Evolutionary conservation across 2,329 filamentous ascomycete species (phyloP).

Genomic region (Paraphaeosphaeria minitans): DNA sequence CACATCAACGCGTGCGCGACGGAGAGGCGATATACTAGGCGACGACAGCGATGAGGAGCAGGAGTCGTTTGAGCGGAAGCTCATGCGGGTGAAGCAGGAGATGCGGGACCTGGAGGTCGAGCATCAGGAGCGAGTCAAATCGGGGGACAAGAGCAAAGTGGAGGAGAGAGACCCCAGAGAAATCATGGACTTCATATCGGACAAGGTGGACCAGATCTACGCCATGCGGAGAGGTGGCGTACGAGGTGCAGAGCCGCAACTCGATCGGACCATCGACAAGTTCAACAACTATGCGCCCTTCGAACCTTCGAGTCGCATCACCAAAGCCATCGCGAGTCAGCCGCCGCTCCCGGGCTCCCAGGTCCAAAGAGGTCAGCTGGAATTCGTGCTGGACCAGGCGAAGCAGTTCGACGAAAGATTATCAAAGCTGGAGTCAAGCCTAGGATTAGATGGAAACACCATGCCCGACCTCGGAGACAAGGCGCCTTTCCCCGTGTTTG

Average conservation of each 20-base stretch:
- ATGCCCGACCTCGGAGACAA: slow-evolving; percentile 64
- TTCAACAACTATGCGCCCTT: slow-evolving; percentile 42
- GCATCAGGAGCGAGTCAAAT: slow-evolving; percentile 58
- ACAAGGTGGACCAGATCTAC: slow-evolving; percentile 70
- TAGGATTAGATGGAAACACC: slow-evolving; percentile 76
- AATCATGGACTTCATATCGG: slow-evolving; percentile 68
- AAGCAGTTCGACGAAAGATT: slow-evolving; percentile 88
- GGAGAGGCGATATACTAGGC: slow-evolving; percentile 67
- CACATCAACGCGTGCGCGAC: slow-evolving; percentile 69
- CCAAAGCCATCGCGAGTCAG: slow-evolving; percentile 35
- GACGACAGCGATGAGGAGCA: slow-evolving; percentile 71
- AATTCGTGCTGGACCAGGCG: slow-evolving; percentile 75
- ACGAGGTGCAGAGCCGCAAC: slow-evolving; percentile 43
- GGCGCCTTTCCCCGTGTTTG: slow-evolving; percentile 70
- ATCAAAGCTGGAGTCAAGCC: slow-evolving; percentile 74
- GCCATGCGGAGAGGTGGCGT: slow-evolving; percentile 45
- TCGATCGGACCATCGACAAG: slow-evolving; percentile 41
- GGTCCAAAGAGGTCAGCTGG: slow-evolving; percentile 39
- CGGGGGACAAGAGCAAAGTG: slow-evolving; percentile 48
- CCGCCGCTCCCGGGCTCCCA: slow-evolving; percentile 42
- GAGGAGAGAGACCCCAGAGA: slow-evolving; percentile 56
- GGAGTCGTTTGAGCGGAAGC: slow-evolving; percentile 76
- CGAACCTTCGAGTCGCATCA: slow-evolving; percentile 30
- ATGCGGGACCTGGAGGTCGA: slow-evolving; percentile 68
- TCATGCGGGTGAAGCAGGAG: slow-evolving; percentile 82